Evolutionary conservation across 805 yeast genomes (phyloP), one percentile per base, ranked within the genome.

Genomic region (Zygoascus ofunaensis): DNA sequence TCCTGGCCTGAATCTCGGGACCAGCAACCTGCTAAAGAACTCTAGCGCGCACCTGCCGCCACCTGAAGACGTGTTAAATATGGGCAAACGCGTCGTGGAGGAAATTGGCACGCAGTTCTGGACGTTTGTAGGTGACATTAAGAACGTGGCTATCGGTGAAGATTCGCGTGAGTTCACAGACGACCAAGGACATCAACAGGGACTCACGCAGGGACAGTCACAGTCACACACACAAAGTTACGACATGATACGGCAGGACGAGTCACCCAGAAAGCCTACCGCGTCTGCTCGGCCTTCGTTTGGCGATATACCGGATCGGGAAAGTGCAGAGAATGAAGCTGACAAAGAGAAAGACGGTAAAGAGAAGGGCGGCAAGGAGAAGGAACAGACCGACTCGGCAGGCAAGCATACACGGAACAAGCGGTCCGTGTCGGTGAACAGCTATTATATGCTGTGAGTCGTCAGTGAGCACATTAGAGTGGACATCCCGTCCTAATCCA

Each of bases 1-100:
- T 97, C 64, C 98, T 78, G 10, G 97, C 76, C 43, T 92, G 92
- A 42, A 77, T 82, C 65, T 92, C 98, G 19, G 97, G 97, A 58
- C 34, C 14, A 14, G 33, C 15, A 34, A 17, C 36, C 15, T 26
- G 36, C 36, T n/a, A 7, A 34, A 34, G n/a, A 34, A 30, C n/a
- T 28, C 46, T 2, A 21, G 26, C 30, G 37, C 45, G 15, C 50
- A 44, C 37, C 39, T 47, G 37, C 47, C 55, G 4, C 55, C 53
- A 5, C 37, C 46, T 10, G 56, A 48, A 17, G 63, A 60, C 30
- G 57, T 58, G 12, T 28, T 58, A 37, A 54, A 49, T 23, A 53
- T 55, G 57, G 63, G 64, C 32, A 43, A 49, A 10, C 49, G 62
- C 10, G 61, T 61, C 4, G 63, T 60, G 8, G 64, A 57, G 30